Evolutionary conservation across 2,329 filamentous ascomycete species (phyloP), one percentile per base, ranked within the genome.

Genomic region (Epichloe hybrida): DNA sequence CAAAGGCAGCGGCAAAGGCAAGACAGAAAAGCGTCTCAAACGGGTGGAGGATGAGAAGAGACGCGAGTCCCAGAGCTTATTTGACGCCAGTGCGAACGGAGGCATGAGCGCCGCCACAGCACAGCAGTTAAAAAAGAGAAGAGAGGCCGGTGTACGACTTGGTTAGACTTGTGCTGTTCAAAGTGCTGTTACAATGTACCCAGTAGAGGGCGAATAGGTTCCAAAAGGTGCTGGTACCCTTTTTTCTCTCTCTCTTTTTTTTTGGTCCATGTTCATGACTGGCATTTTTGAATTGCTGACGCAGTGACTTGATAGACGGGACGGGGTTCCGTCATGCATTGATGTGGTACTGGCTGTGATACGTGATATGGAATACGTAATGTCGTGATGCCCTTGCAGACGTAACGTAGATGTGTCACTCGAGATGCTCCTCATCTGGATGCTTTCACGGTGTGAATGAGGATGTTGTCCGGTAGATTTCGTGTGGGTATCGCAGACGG

Each of bases 41-140:
- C 95, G 95, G 79, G 88, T 97, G 62, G 90, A 90, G 53, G 88
- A 94, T 59, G 91, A 97, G 75, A 94, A 90, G 75, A 84, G 88
- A 64, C 81, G 84, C 58, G 79, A 83, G 69, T 71, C 80, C 12
- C 77, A 83, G 68, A 83, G 79, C 57, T 73, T 82, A 59, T 72
- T 85, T 55, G 81, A 84, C 59, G 77, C 79, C 21, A 81, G 78
- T 56, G 75, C 81, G 63, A 79, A 74, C 49, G 73, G 76, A 21
- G 79, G 79, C 54, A 83, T 83, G 77, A 81, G 73, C 56, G 72
- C 75, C 38, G 80, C 79, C 3, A 75, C 79, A 37, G 74, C 77
- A 48, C 79, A 83, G 57, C 80, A 83, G 66, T 72, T 78, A 53
- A 82, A 83, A 83, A 83, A 82, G 69, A 71, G 79, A 48, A 75